Evolutionary conservation across 2,329 filamentous ascomycete genomes (phyloP).

Genomic region (Colletotrichum cordylinicola): DNA sequence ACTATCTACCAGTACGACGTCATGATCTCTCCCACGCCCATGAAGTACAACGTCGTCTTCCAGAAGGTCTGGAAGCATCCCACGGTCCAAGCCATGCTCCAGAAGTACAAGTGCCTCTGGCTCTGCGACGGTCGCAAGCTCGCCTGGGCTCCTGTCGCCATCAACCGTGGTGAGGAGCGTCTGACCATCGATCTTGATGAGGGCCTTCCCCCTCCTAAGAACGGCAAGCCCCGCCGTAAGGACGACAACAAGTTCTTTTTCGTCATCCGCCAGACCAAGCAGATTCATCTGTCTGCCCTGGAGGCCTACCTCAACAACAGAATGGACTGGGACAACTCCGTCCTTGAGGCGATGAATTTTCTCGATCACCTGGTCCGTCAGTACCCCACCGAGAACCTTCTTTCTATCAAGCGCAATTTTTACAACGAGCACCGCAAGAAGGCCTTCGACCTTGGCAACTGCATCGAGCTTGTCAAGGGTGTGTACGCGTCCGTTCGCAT

Average conservation of each 20-base stretch:
- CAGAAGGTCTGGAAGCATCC: constrained; percentile 79
- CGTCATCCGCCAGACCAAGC: constrained; percentile 68
- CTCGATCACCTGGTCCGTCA: constrained; percentile 89
- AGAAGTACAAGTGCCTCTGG: constrained; percentile 56
- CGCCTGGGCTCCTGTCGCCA: constrained; percentile 65
- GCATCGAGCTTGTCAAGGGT: constrained; percentile 81
- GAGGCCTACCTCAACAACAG: constrained; percentile 68
- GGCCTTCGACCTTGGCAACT: constrained; percentile 59
- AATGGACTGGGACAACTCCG: constrained; percentile 65
- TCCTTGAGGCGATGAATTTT: constrained; percentile 86
- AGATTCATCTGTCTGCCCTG: constrained; percentile 71
- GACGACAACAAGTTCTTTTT: constrained; percentile 61
- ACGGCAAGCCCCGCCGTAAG: constrained; percentile 32
- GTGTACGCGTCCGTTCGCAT: constrained; percentile 86
- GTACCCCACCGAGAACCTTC: constrained; percentile 70
- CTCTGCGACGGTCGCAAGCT: constrained; percentile 86
- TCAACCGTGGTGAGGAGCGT: constrained; percentile 55
- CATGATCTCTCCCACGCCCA: constrained; percentile 64
- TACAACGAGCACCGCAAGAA: constrained; percentile 64
- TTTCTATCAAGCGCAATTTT: constrained; percentile 82
- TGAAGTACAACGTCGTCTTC: constrained; percentile 68
- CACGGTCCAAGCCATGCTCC: constrained; percentile 60
- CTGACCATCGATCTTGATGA: constrained; percentile 75
- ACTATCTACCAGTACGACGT: constrained; percentile 88
- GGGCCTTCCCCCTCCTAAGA: constrained; percentile 53